Conservation (phyloP, 495 filamentous ascomycete species). For the Staphylotrichum tortipilum region DNA sequence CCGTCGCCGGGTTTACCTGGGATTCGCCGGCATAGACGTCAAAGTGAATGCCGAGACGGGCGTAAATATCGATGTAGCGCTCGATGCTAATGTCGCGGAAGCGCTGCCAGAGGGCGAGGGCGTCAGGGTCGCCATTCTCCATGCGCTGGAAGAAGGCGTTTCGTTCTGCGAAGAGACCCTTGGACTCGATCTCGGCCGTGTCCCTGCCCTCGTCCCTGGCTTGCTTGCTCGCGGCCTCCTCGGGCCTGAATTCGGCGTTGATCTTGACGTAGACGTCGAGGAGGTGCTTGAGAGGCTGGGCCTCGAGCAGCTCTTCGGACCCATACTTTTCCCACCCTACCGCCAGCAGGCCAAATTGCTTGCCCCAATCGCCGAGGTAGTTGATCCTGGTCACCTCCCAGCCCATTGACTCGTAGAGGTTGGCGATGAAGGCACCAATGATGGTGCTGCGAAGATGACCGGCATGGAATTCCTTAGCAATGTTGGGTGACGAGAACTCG, state of each 20-base stretch:
- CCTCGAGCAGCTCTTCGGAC: slow-evolving; percentile 43
- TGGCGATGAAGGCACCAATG: slow-evolving; percentile 55
- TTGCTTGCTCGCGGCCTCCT: slow-evolving; percentile 42
- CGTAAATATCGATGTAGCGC: slow-evolving; percentile 55
- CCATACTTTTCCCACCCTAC: slow-evolving; percentile 53
- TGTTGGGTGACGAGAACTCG: slow-evolving; percentile 52
- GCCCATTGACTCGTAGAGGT: slow-evolving; percentile 47
- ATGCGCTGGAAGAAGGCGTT: slow-evolving; percentile 81
- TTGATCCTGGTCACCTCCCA: slow-evolving; percentile 57
- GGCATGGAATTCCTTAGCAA: slow-evolving; percentile 59
- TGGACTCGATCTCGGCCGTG: slow-evolving; percentile 36
- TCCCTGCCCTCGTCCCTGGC: slow-evolving; percentile 43
- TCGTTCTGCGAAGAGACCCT: slow-evolving; percentile 52
- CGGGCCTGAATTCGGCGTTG: slow-evolving; percentile 45
- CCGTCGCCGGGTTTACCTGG: slow-evolving; percentile 70
- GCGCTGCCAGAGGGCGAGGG: slow-evolving; percentile 69
- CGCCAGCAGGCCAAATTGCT: slow-evolving; percentile 54
- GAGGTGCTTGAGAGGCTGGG: slow-evolving; percentile 54
- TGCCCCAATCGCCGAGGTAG: slow-evolving; percentile 61
- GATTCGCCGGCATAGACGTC: slow-evolving; percentile 91
- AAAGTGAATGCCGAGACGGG: slow-evolving; percentile 65
- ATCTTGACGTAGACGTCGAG: slow-evolving; percentile 56
- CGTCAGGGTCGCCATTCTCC: slow-evolving; percentile 68
- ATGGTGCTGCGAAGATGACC: slow-evolving; percentile 59
- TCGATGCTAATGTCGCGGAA: slow-evolving; percentile 86